Evolutionary conservation across 2,329 filamentous ascomycete species (phyloP), one percentile per base, ranked within the genome.

Genomic region (Rhinocladiella similis): DNA sequence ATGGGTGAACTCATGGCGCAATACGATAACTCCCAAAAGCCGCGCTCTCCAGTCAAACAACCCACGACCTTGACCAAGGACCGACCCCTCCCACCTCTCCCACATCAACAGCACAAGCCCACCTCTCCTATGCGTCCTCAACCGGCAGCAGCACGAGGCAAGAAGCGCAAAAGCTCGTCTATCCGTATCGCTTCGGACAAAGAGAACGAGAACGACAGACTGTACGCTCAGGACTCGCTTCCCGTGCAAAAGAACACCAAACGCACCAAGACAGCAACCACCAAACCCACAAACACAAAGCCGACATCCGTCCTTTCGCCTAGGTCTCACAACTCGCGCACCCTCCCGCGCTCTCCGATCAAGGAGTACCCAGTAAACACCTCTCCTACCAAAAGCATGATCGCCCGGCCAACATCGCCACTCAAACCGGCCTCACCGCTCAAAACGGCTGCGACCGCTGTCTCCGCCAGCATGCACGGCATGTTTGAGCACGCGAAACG

Each of bases 281-380:
- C 60, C 10, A 63, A 63, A 65, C 77, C 73, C 18, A 75, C 56
- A 16, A 56, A 57, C 13, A 63, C 68, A 73, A 65, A 66, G 77
- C 61, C 66, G 76, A 62, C 72, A 83, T 88, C 70, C 20, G 82
- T 95, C 36, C 79, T 96, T 2, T 96, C 91, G 1, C 91, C 91
- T 1, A 88, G 89, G 50, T 92, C 90, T 0, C 87, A 88, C 56
- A 96, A 96, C 68, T 88, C 89, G 5, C 85, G 89, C 50, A 80
- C 88, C 14, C 76, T 83, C 19, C 83, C 83, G 18, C 82, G 84
- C 47, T 83, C 81, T 1, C 81, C 80, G 1, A 66, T 80, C 54
- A 74, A 75, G 71, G 63, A 79, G 66, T 71, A 73, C 56, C 58
- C 68, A 3, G 71, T 77, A 19, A 73, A 76, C 5, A 35, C 42